Conservation (phyloP, 257 asterid genomes). For the Lithospermum erythrorhizon region DNA sequence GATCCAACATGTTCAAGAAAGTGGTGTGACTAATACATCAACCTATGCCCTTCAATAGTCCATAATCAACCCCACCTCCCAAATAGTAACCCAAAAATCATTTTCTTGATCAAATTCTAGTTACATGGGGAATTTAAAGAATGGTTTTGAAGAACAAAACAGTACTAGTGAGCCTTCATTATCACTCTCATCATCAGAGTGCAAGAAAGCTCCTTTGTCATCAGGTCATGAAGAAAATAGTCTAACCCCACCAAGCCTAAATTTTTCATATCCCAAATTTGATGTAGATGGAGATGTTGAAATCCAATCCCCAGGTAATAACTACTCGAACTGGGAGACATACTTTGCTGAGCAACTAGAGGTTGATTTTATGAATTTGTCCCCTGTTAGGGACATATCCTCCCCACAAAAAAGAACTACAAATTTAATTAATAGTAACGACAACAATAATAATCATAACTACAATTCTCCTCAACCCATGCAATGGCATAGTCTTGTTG, state of each 20-base stretch:
- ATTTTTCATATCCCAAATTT: constrained; percentile 27
- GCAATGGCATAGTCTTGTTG: constrained; percentile 18
- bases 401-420: constrained; percentile 22
- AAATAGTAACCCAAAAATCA: no score
- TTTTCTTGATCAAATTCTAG: no score
- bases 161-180: background rate
- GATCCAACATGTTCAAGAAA: background rate
- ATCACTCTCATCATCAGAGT: constrained; percentile 1
- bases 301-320: constrained; percentile 51
- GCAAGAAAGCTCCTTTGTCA: constrained; percentile 15
- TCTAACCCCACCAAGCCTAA: constrained; percentile 13
- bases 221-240: constrained; percentile 18
- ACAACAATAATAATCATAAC: background rate
- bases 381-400: constrained; percentile 45
- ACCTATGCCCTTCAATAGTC: no score
- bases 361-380: constrained; percentile 68
- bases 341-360: constrained; percentile 53
- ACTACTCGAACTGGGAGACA: constrained; percentile 49
- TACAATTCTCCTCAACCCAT: constrained; percentile 13
- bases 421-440: background rate
- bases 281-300: constrained; percentile 27
- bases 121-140: constrained; percentile 24
- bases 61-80: no score
- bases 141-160: constrained; percentile 11
- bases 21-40: background rate